Percentiles rank a stretch among this genome's conserved stretches.
Conservation (phyloP, 2,329 filamentous ascomycete species). For the Metarhizium brunneum region DNA sequence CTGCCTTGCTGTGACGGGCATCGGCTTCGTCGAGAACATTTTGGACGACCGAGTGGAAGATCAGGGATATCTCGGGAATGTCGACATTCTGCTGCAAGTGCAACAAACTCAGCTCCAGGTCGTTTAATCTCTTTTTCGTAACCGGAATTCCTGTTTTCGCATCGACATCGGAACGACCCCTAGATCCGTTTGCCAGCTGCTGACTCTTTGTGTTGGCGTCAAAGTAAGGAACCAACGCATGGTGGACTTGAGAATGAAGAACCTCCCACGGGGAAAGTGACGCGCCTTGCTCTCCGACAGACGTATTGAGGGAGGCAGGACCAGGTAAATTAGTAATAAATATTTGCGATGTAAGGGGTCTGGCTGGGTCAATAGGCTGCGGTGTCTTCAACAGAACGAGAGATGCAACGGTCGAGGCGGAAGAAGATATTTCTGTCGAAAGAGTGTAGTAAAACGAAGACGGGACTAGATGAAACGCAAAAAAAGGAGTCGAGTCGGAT, state of each 20-base stretch:
- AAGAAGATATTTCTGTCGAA: conserved; percentile 71
- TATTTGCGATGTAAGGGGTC: conserved; percentile 79
- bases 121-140: conserved; percentile 95
- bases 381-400: conserved; percentile 87
- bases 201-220: conserved; percentile 88
- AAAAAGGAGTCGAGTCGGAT: conserved; percentile 6
- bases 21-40: conserved; percentile 71
- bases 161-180: conserved; percentile 74
- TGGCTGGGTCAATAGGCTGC: conserved; percentile 72
- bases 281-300: conserved; percentile 60
- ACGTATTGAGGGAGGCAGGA: conserved; percentile 58
- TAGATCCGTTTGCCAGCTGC: conserved; percentile 54
- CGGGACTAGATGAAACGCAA: conserved; percentile 23
- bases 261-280: conserved; percentile 82
- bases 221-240: conserved; percentile 89
- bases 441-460: conserved; percentile 66
- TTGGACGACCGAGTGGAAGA: conserved; percentile 83
- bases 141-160: conserved; percentile 90
- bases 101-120: conserved; percentile 80
- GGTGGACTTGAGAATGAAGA: conserved; percentile 83
- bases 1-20: conserved; percentile 55
- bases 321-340: conserved; percentile 90
- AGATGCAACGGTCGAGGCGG: conserved; percentile 71
- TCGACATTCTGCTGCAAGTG: conserved; percentile 97
- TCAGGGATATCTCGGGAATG: conserved; percentile 83